phyloP scores from a whole-genome alignment of 2,329 filamentous ascomycete species.

The Botrytis tulipae region DNA sequence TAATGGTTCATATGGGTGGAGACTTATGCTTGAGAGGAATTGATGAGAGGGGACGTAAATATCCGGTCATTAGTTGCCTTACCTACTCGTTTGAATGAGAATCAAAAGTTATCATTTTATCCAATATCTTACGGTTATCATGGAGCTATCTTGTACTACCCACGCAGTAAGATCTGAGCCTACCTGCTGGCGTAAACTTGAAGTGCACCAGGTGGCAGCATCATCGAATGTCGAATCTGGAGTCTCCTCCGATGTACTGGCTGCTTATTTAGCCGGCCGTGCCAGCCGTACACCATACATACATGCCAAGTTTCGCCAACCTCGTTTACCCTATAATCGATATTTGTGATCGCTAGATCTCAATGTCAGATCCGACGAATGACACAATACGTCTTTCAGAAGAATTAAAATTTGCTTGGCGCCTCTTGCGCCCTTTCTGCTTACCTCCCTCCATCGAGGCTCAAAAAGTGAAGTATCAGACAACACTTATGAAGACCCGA shows the following conservation, averaged over 20 bases:
- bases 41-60: not conserved
- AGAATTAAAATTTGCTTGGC: not conserved
- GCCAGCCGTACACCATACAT: not conserved
- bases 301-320: not conserved
- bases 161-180: not conserved
- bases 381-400: not conserved
- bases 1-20: not conserved
- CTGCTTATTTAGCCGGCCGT: not conserved
- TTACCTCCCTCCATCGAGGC: not conserved
- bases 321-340: not conserved
- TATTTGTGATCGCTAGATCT: not conserved
- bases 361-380: not conserved
- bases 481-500: not conserved
- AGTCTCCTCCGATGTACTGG: not conserved
- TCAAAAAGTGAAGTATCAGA: not conserved
- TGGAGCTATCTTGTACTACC: not conserved
- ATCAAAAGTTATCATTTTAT: conserved; percentile 12
- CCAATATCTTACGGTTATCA: not conserved
- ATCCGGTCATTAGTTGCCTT: not conserved
- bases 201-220: too few species aligned
- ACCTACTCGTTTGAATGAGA: not conserved
- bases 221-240: not conserved
- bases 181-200: not conserved
- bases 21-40: not conserved
- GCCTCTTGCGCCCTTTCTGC: not conserved